These are phyloP conservation scores for Phytophthora melonis DNA, from an alignment of 352 stramenopile genomes.

Conservation along the genomic window DNA sequence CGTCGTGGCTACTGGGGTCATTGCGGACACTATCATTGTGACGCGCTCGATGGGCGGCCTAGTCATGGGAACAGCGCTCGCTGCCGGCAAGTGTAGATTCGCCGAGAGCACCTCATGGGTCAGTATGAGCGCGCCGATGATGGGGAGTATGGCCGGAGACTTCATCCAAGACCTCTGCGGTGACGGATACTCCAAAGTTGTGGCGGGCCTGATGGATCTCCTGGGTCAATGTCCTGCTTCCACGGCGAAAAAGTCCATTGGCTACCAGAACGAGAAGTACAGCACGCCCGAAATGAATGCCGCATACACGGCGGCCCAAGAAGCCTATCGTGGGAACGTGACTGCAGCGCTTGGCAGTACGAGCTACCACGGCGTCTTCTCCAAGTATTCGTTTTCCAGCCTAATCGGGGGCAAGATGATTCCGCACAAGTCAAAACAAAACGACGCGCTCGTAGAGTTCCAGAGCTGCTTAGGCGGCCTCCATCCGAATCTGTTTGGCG, in stretches of 20 bases:
- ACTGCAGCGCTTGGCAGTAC: conserved; percentile 43
- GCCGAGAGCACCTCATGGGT: neutral
- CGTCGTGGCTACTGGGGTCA: no score
- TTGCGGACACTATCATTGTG: neutral
- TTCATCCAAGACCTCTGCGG: neutral
- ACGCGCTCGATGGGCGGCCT: neutral
- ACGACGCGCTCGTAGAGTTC: conserved; percentile 44
- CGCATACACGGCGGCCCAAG: conserved; percentile 8
- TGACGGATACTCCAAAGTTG: neutral
- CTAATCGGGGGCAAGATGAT: conserved; percentile 26
- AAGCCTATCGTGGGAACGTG: conserved; percentile 37
- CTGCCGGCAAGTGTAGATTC: neutral
- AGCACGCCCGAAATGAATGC: neutral
- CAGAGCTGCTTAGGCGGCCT: conserved; percentile 44
- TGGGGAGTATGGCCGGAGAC: neutral
- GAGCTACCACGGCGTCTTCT: conserved; percentile 39
- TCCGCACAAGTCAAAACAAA: conserved; percentile 37
- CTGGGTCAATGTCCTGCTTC: neutral
- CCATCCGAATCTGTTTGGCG: conserved; percentile 28
- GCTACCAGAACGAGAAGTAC: neutral
- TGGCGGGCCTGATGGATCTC: neutral
- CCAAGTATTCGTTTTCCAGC: conserved; percentile 19
- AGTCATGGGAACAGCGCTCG: neutral
- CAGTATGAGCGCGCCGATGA: neutral
- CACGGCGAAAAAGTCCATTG: neutral